These are phyloP conservation scores for Colletotrichum scovillei DNA, from an alignment of 2,329 filamentous ascomycete genomes.

Conservation along the genomic window DNA sequence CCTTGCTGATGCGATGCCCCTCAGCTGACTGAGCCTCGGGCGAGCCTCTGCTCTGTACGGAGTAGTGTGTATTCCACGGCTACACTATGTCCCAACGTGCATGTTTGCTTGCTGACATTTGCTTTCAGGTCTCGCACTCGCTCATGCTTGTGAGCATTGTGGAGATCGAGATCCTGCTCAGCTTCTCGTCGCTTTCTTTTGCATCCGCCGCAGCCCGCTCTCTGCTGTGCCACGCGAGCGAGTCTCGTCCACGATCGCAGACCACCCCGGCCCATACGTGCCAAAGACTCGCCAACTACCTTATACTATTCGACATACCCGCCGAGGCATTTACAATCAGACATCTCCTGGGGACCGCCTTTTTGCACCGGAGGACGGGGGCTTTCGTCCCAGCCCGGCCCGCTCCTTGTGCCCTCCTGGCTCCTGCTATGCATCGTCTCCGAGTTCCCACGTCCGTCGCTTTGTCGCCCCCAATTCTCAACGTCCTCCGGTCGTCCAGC, in stretches of 20 bases:
- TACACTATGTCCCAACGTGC: not conserved
- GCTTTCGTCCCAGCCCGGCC: conserved; percentile 2
- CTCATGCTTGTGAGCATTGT: not conserved
- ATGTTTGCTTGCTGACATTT: not conserved
- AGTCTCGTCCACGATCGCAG: not conserved
- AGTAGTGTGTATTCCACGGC: not conserved
- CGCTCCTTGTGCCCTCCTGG: not conserved
- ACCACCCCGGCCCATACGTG: not conserved
- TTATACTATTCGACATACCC: not conserved
- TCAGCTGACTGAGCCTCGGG: not conserved
- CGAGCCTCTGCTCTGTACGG: conserved; percentile 5
- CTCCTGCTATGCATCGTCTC: conserved; percentile 1
- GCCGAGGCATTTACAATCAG: not conserved
- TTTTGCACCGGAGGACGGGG: not conserved
- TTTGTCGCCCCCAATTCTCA: not conserved
- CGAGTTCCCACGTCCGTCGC: conserved; percentile 2
- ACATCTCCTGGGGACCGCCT: not conserved
- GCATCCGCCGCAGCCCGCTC: not conserved
- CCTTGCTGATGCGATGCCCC: not conserved
- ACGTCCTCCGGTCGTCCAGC: not conserved
- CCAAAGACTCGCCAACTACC: not conserved
- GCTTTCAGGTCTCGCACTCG: not conserved
- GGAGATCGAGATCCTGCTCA: not conserved
- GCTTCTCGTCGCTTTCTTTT: not conserved
- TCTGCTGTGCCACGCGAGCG: not conserved